phyloP scores from a whole-genome alignment of 108 stramenopile genomes.

The Discostella stelligeroides region DNA sequence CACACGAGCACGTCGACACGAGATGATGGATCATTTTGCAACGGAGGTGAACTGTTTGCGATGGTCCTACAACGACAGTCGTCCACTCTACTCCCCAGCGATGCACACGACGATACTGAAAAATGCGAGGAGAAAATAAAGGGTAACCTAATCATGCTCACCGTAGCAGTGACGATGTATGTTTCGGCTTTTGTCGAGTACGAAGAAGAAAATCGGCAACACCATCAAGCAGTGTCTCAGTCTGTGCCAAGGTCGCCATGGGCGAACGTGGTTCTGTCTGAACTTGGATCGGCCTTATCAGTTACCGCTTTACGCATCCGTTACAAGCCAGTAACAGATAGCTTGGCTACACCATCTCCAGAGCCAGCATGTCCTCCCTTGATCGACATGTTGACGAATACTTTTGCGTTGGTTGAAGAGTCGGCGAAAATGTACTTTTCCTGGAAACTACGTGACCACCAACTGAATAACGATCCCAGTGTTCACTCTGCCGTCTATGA shows the following conservation, averaged over 20 bases:
- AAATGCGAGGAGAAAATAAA: constrained; percentile 65
- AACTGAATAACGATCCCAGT: constrained; percentile 3
- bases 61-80: constrained; percentile 28
- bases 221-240: neutral
- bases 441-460: neutral
- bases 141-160: constrained; percentile 64
- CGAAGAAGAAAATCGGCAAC: constrained; percentile 5
- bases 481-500: constrained; percentile 10
- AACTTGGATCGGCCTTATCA: constrained; percentile 66
- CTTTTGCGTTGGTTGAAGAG: constrained; percentile 21
- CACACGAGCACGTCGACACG: neutral
- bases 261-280: constrained; percentile 52
- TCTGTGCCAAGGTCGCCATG: constrained; percentile 19
- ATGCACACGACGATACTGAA: constrained; percentile 12
- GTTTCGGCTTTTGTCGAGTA: constrained; percentile 23
- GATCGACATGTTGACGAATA: constrained; percentile 54
- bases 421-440: constrained; percentile 8
- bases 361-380: constrained; percentile 54
- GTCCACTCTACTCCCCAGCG: constrained; percentile 4
- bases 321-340: constrained; percentile 53
- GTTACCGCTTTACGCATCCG: constrained; percentile 61
- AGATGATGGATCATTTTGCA: neutral
- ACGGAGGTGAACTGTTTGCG: constrained; percentile 21
- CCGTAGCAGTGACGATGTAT: constrained; percentile 51
- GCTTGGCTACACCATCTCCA: constrained; percentile 24